Evolutionary conservation across 2,329 filamentous ascomycete species (phyloP).

Genomic region (Colletotrichum tabaci): DNA sequence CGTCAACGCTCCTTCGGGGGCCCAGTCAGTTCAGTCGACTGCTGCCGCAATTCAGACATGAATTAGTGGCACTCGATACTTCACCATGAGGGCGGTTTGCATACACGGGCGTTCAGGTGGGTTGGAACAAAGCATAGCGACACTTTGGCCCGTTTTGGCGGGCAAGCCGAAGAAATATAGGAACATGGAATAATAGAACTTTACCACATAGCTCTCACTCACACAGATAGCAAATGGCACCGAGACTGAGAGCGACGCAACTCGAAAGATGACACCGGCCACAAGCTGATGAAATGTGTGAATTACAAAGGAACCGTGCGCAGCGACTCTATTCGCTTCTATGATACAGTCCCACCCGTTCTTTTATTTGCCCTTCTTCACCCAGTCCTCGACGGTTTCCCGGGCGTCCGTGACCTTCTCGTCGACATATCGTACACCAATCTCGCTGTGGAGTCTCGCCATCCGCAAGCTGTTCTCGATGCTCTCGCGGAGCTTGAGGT

Average conservation of each 20-base stretch:
- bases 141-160: conserved; percentile 23
- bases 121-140: conserved; percentile 33
- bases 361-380: conserved; percentile 86
- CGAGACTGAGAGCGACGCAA: background rate
- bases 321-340: conserved; percentile 42
- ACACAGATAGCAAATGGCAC: background rate
- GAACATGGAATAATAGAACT: conserved; percentile 17
- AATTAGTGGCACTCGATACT: background rate
- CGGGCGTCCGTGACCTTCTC: conserved; percentile 84
- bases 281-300: conserved; percentile 29
- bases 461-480: conserved; percentile 80
- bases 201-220: background rate
- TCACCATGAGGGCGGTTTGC: conserved; percentile 2
- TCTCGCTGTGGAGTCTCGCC: conserved; percentile 80
- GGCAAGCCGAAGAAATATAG: background rate
- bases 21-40: conserved; percentile 9
- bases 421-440: conserved; percentile 81
- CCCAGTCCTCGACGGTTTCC: conserved; percentile 88
- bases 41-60: conserved; percentile 44
- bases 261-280: background rate
- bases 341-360: conserved; percentile 40
- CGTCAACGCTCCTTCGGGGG: conserved; percentile 27
- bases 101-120: conserved; percentile 39
- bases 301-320: conserved; percentile 43
- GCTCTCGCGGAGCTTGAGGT: conserved; percentile 79